A percentile compares a stretch with the other conserved stretches of the same genome.
phyloP scores from a whole-genome alignment of 306 rosid genomes.

The Pyrus betulifolia region DNA sequence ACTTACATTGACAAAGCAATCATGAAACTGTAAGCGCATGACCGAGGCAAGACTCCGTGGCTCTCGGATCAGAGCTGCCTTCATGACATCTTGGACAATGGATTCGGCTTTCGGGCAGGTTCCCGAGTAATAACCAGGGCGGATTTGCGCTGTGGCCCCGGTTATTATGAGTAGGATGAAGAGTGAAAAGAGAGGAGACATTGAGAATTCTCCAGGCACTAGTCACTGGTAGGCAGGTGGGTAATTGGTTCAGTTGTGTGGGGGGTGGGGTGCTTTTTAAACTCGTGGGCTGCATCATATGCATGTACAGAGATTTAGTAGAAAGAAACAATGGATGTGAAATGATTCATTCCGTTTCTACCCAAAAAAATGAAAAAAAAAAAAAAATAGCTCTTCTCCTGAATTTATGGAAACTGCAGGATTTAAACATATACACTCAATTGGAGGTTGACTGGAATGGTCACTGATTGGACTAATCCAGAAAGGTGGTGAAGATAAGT shows the following conservation, averaged over 20 bases:
- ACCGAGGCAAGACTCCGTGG: slow-evolving; percentile 80
- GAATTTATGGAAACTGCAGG: too few species aligned
- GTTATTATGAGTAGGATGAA: slow-evolving; percentile 20
- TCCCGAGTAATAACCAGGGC: slow-evolving; percentile 38
- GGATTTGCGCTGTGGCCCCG: slow-evolving; percentile 30
- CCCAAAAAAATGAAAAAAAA: background rate
- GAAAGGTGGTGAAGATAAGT: too few species aligned
- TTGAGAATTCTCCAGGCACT: background rate
- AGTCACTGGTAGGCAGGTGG: background rate
- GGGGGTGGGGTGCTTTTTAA: background rate
- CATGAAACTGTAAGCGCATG: slow-evolving; percentile 88
- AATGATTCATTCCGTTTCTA: background rate
- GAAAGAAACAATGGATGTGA: background rate
- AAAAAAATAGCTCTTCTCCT: too few species aligned
- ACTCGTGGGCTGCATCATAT: background rate
- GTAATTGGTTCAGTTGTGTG: background rate
- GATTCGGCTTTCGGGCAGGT: slow-evolving; percentile 66
- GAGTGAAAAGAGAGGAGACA: slow-evolving; percentile 22
- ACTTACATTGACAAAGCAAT: slow-evolving; percentile 77
- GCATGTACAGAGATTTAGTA: background rate
- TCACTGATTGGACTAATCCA: background rate
- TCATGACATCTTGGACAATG: slow-evolving; percentile 56
- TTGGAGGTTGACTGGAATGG: too few species aligned
- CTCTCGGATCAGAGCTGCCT: slow-evolving; percentile 45
- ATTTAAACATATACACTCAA: too few species aligned